Evolutionary conservation across 1,139 yeast species (phyloP).

Genomic region (Geotrichum armillariae): DNA sequence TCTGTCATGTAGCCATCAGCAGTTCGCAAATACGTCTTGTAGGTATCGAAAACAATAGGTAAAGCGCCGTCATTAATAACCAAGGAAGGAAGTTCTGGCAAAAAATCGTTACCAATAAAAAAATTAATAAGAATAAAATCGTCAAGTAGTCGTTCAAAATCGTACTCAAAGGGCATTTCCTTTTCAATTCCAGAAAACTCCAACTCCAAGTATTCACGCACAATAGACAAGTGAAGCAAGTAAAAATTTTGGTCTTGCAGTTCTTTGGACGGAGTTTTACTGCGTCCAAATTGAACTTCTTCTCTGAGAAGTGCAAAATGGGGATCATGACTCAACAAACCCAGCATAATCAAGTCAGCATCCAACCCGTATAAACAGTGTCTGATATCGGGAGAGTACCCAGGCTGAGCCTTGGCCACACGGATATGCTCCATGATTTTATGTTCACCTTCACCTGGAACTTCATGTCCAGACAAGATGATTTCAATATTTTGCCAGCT

Average conservation of each 20-base stretch:
- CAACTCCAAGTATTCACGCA: conserved; percentile 85
- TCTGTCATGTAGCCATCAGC: conserved; percentile 86
- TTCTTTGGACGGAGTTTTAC: conserved; percentile 47
- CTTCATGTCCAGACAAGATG: conserved; percentile 91
- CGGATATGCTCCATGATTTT: conserved; percentile 94
- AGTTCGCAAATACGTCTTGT: conserved; percentile 72
- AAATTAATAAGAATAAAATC: conserved; percentile 91
- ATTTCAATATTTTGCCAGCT: conserved; percentile 88
- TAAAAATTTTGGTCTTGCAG: conserved; percentile 79
- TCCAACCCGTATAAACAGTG: conserved; percentile 97
- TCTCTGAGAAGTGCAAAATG: conserved; percentile 94
- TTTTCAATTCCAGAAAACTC: conserved; percentile 77
- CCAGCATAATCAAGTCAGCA: conserved; percentile 96
- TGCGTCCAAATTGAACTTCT: conserved; percentile 84
- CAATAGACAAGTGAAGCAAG: conserved; percentile 78
- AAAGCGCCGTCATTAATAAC: conserved; percentile 95
- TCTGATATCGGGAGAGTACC: conserved; percentile 82
- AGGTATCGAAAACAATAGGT: conserved; percentile 83
- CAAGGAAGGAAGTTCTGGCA: conserved; percentile 95
- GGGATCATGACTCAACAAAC: conserved; percentile 93
- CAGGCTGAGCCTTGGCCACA: conserved; percentile 79
- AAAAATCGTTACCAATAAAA: conserved; percentile 96
- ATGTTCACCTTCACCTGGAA: conserved; percentile 99
- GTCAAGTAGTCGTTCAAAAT: conserved; percentile 87
- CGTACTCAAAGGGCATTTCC: conserved; percentile 60